Conservation (phyloP, 768 basidiomycete species). For the Leucosporidium scottii region DNA sequence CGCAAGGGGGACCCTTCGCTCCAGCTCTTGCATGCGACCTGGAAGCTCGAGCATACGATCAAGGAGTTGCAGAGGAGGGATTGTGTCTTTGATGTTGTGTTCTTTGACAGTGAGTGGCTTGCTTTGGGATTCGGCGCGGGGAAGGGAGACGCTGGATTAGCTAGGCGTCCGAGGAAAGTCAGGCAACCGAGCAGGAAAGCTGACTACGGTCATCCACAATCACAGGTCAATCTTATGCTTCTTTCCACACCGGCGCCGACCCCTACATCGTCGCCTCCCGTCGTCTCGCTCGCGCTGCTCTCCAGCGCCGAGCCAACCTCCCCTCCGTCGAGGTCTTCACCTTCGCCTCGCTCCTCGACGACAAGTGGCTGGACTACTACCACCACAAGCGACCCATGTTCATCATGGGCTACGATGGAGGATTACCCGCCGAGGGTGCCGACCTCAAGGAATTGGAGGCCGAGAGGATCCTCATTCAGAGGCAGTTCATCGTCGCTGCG, state of each 20-base stretch:
- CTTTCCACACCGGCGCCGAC: conserved; percentile 44
- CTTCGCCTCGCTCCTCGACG: conserved; percentile 50
- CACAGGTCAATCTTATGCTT: conserved; percentile 49
- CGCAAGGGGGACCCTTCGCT: conserved; percentile 51
- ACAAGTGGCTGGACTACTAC: conserved; percentile 50
- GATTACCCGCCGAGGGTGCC: conserved; percentile 32
- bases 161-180: neutral
- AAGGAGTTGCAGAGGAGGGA: conserved; percentile 50
- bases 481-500: conserved; percentile 47
- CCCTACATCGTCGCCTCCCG: conserved; percentile 47
- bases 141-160: neutral
- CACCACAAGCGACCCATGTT: conserved; percentile 57
- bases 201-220: neutral
- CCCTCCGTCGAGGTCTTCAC: conserved; percentile 47
- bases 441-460: conserved; percentile 15
- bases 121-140: no score
- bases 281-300: conserved; percentile 50
- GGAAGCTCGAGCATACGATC: conserved; percentile 52
- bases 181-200: neutral
- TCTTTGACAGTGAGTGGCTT: conserved; percentile 51
- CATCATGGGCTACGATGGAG: conserved; percentile 55
- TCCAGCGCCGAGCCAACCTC: conserved; percentile 50
- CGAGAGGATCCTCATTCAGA: conserved; percentile 48
- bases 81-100: conserved; percentile 58
- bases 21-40: conserved; percentile 59